Conservation (phyloP, 345 rosid genomes). For the Eucalyptus decipiens region DNA sequence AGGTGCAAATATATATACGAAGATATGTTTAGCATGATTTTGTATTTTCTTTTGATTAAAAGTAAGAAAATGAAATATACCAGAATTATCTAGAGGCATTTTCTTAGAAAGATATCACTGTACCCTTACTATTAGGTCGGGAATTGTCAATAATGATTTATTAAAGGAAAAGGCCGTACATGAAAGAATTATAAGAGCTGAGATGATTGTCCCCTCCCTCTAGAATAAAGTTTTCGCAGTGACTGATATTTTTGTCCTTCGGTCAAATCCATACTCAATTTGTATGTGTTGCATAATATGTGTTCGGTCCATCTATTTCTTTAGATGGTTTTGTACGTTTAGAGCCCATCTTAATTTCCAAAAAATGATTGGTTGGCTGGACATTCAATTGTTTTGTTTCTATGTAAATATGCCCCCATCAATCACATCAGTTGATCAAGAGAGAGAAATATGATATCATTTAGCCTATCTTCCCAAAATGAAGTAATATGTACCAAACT, state of each 20-base stretch:
- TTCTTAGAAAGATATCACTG: neutral
- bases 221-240: neutral
- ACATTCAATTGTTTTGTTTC: too few species aligned
- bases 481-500: neutral
- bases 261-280: neutral
- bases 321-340: neutral
- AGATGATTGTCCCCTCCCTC: neutral
- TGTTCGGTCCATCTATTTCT: neutral
- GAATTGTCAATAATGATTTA: neutral
- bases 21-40: neutral
- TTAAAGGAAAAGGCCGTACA: neutral
- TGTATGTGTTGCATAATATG: neutral
- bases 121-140: too few species aligned
- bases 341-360: neutral
- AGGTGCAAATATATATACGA: neutral
- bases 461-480: neutral
- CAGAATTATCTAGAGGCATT: neutral
- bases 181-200: neutral
- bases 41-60: neutral
- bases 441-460: neutral
- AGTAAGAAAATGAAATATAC: neutral
- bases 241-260: neutral
- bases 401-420: neutral
- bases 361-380: neutral
- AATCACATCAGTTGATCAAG: neutral